Evolutionary conservation across 768 basidiomycete species (phyloP), one percentile per base, ranked within the genome.

Genomic region (Coprinopsis marcescibilis): DNA sequence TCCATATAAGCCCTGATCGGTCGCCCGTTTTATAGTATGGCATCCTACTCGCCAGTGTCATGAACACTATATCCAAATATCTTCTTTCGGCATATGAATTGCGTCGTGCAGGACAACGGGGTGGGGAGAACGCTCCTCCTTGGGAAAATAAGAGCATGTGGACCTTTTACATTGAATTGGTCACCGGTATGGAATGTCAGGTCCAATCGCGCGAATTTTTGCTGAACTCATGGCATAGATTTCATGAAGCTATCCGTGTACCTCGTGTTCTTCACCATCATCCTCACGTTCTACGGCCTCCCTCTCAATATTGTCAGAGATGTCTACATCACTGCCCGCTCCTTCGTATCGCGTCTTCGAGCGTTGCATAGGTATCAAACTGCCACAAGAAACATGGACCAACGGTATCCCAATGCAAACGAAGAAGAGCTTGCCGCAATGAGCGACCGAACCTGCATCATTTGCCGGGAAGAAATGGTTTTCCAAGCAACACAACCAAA

Each of bases 101-200:
- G 38, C 74, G 89, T 23, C 76, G 90, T 19, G 91, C 93, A 2
- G 77, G 81, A 39, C 70, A 72, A 43, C 67, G 85, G 47, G 89
- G 89, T 29, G 88, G 88, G 24, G 89, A 87, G 63, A 86, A 85
- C 62, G 82, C 88, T 1, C 84, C 92, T 52, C 80, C 85, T 38
- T 98, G 96, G 96, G 94, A 99, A 64, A 86, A 93, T 59, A 98
- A 97, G 73, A 92, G 89, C 70, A 94, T 97, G 83, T 94, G 83
- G 74, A 72, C 88, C 7, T 97, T 96, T 69, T 98, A 97, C 60
- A 81, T 97, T 48, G 96, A 98, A 59, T 68, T 98, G 43, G 72
- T 75, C 21, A 94, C 93, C 33, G 93, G 95, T 94, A 53, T 38
- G 80, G 65, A 15, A 41, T 44, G 4, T 30, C 27, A 12, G 4